Conservation (phyloP, 1,284 basidiomycete genomes). For the Cutaneotrichosporon sp. region DNA sequence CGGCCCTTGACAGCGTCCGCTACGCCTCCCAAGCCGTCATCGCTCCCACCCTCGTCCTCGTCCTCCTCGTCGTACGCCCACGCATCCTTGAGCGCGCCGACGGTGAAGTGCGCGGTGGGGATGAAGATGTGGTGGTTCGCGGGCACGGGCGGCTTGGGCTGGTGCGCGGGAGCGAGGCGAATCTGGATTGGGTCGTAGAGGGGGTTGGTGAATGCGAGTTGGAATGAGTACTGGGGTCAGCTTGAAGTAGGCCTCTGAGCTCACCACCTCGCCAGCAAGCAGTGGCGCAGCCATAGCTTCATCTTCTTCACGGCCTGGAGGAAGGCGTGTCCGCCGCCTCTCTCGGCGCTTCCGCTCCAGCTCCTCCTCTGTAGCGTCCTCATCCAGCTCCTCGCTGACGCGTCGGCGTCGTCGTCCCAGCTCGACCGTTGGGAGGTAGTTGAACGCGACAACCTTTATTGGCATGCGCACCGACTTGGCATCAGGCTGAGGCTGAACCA, state of each 20-base stretch:
- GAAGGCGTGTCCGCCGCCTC: slow-evolving; percentile 8
- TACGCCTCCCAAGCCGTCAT: slow-evolving; percentile 41
- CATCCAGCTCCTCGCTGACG: slow-evolving; percentile 17
- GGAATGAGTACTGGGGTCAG: slow-evolving; percentile 67
- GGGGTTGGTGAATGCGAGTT: slow-evolving; percentile 86
- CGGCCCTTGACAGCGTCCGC: slow-evolving; percentile 27
- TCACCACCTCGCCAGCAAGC: slow-evolving; percentile 36
- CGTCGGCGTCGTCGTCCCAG: slow-evolving; percentile 56
- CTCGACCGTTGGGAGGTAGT: slow-evolving; percentile 87
- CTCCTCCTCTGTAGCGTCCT: slow-evolving; percentile 13
- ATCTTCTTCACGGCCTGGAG: slow-evolving; percentile 18
- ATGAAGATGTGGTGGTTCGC: slow-evolving; percentile 59
- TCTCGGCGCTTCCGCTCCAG: slow-evolving; percentile 7
- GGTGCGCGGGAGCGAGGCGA: slow-evolving; percentile 64
- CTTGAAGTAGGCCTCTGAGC: slow-evolving; percentile 3
- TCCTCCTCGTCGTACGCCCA: slow-evolving; percentile 90
- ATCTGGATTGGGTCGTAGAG: slow-evolving; percentile 92
- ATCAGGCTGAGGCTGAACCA: slow-evolving; percentile 98
- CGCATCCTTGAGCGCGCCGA: slow-evolving; percentile 85
- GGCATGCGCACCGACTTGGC: slow-evolving; percentile 94
- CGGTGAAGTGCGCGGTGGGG: slow-evolving; percentile 71
- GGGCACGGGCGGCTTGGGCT: slow-evolving; percentile 52
- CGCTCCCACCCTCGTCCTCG: slow-evolving; percentile 65
- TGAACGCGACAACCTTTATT: slow-evolving; percentile 92
- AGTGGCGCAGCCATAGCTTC: slow-evolving; percentile 38